phyloP scores from a whole-genome alignment of 495 filamentous ascomycete genomes.

The Podospora fimiseda region DNA sequence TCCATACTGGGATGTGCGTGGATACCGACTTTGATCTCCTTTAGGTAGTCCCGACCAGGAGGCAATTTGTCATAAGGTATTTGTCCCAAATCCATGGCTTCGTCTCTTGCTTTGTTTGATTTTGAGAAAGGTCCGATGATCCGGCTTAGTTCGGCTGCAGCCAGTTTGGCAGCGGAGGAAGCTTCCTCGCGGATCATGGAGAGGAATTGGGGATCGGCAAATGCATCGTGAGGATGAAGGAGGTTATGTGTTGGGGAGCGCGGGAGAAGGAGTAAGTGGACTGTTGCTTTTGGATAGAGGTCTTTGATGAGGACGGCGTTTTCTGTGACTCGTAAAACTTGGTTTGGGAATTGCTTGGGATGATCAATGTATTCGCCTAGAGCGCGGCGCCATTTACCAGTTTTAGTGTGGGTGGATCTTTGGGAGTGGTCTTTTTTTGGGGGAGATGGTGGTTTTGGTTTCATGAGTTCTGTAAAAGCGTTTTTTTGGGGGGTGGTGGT shows the following conservation, averaged over 20 bases:
- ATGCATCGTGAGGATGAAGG: constrained; percentile 72
- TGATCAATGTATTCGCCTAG: constrained; percentile 66
- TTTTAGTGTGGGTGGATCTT: constrained; percentile 7
- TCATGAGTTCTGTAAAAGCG: constrained; percentile 62
- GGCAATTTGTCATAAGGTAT: constrained; percentile 51
- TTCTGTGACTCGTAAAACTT: constrained; percentile 62
- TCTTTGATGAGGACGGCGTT: constrained; percentile 80
- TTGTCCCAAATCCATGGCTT: constrained; percentile 36
- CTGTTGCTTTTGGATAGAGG: constrained; percentile 71
- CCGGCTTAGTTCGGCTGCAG: constrained; percentile 69
- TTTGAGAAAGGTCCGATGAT: constrained; percentile 57
- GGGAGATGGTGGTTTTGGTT: constrained; percentile 30
- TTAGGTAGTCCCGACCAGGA: constrained; percentile 66
- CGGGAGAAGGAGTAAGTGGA: constrained; percentile 84
- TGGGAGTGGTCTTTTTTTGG: constrained; percentile 13
- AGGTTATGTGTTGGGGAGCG: constrained; percentile 55
- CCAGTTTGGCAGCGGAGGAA: constrained; percentile 53
- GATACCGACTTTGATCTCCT: constrained; percentile 70
- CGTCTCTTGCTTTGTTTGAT: constrained; percentile 49
- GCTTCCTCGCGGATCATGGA: constrained; percentile 54
- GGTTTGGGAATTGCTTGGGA: constrained; percentile 55
- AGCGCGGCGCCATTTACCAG: constrained; percentile 47
- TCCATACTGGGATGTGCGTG: constrained; percentile 89
- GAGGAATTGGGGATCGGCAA: constrained; percentile 66
- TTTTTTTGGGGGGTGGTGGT: constrained; percentile 12